These are phyloP conservation scores for Dimocarpus longan DNA, from an alignment of 345 rosid genomes.

Conservation along the genomic window DNA sequence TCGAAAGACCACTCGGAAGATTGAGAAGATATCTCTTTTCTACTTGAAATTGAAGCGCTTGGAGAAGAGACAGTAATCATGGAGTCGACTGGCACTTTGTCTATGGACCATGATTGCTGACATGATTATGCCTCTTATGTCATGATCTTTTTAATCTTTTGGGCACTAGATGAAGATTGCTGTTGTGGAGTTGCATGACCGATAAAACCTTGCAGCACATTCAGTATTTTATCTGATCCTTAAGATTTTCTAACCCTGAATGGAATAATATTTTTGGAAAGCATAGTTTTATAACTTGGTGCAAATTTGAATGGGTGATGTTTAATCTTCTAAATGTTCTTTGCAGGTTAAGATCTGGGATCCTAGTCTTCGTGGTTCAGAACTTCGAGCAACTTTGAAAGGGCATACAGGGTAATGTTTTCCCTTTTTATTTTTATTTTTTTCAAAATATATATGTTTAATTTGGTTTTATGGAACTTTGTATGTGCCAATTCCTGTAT, in stretches of 20 bases:
- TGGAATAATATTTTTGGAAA: conserved; percentile 2
- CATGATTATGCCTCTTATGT: neutral
- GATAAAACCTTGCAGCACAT: neutral
- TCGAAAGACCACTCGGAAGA: too few species aligned
- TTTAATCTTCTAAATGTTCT: conserved; percentile 19
- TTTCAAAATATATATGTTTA: neutral
- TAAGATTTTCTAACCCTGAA: conserved; percentile 19
- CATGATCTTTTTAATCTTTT: neutral
- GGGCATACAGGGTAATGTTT: conserved; percentile 78
- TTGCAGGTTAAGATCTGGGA: conserved; percentile 98
- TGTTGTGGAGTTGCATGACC: neutral
- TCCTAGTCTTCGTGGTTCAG: conserved; percentile 97
- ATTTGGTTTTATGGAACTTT: neutral
- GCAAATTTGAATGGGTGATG: conserved; percentile 22
- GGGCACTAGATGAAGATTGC: neutral
- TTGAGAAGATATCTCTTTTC: too few species aligned
- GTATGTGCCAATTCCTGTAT: conserved; percentile 3
- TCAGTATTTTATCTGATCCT: neutral
- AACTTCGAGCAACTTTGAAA: conserved; percentile 90
- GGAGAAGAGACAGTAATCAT: neutral
- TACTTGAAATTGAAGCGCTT: too few species aligned
- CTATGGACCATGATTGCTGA: neutral
- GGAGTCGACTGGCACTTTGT: neutral
- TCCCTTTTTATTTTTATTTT: conserved; percentile 1
- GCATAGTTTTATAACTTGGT: conserved; percentile 19